phyloP scores from a whole-genome alignment of 352 stramenopile species.

The Phytopythium helicoides region DNA sequence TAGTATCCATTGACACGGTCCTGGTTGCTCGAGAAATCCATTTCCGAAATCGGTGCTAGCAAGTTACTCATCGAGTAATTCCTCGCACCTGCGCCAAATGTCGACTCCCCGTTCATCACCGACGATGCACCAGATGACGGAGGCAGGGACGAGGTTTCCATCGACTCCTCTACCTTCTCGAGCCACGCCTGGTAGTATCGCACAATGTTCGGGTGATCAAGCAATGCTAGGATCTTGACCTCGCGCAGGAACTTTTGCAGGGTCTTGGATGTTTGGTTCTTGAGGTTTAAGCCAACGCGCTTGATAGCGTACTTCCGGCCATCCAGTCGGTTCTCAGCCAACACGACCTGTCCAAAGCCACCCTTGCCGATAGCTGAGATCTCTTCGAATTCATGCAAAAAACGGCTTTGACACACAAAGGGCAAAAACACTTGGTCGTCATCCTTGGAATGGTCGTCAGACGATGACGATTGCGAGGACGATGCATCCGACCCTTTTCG shows the following conservation, averaged over 20 bases:
- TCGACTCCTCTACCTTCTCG: constrained; percentile 74
- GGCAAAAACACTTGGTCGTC: constrained; percentile 76
- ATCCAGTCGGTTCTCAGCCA: constrained; percentile 93
- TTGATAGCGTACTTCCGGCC: constrained; percentile 94
- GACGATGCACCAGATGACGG: constrained; percentile 22
- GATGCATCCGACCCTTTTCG: constrained; percentile 52
- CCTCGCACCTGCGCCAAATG: constrained; percentile 23
- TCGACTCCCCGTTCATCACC: constrained; percentile 17
- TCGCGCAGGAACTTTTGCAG: constrained; percentile 93
- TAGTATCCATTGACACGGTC: constrained; percentile 39
- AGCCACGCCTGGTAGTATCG: constrained; percentile 92
- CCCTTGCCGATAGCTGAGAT: constrained; percentile 89
- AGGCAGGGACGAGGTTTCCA: constrained; percentile 2
- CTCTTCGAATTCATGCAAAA: constrained; percentile 84
- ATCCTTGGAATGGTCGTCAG: constrained; percentile 7
- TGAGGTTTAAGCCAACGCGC: constrained; percentile 75
- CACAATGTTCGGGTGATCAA: constrained; percentile 94
- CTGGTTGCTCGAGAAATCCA: constrained; percentile 62
- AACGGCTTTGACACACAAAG: constrained; percentile 83
- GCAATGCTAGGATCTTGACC: constrained; percentile 89
- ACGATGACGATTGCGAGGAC: constrained; percentile 43
- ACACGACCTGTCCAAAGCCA: constrained; percentile 93
- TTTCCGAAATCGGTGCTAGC: constrained; percentile 61
- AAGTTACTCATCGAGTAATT: constrained; percentile 80
- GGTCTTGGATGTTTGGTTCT: constrained; percentile 88